Base-by-base conservation (phyloP, 164 flowering plant genomes). In the Hamamelis virginiana region DNA sequence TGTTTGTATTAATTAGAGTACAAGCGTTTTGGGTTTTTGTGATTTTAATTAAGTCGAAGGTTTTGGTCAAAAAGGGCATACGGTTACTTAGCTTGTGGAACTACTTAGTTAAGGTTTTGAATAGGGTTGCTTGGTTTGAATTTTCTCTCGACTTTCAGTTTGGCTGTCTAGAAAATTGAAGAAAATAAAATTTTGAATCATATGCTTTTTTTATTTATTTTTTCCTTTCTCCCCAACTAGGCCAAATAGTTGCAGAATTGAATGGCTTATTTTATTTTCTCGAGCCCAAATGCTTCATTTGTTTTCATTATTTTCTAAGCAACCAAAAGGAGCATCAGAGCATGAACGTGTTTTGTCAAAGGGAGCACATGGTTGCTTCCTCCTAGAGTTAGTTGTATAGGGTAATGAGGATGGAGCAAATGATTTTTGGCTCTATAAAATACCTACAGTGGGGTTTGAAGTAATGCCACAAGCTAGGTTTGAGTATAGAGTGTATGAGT, bases 361-460 rank as follows among this genome's bases (percentile, higher is more conserved):
- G 1, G 56, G 61, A 13, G 73, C 72, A 75, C 75, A 70, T 66
- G 67, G 55, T 58, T 67, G 68, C 71, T 73, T 70, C 43, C 45
- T 64, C 15, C 11, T 15, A 8, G 59, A 57, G 66, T 43, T 43
- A 46, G 44, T 65, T 57, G 51, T 45, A 18, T 62, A 47, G 68
- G 72, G 59, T 55, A 13, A 53, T 16, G 47, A 46, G 65, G 63
- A 44, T 27, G 15, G 44, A 33, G 59, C 53, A 69, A 41, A 64
- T 69, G 74, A 45, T 69, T 70, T 45, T 46, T 74, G 71, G 43
- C 62, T 52, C 18, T 19, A 59, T 15, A 59, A 66, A 55, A 67
- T 62, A 19, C 57, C n/a, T n/a, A n/a, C n/a, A n/a, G 19, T 18
- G 44, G 19, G 28, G 41, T 33, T 59, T 33, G 19, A 60, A 60